phyloP scores from a whole-genome alignment of 2,329 filamentous ascomycete genomes.

The Aspergillus vadensis region DNA sequence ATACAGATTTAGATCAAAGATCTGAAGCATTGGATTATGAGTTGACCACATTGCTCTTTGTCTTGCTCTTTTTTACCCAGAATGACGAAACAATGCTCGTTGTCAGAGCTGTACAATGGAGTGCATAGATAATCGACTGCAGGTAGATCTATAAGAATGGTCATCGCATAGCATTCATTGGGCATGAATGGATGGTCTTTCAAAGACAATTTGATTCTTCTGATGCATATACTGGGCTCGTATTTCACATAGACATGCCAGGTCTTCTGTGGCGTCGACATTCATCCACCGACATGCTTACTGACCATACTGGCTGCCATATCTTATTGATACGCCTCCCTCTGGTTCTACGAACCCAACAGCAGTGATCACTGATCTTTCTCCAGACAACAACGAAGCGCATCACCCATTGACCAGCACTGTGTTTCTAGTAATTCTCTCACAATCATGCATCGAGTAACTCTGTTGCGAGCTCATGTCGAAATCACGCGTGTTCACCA shows the following conservation, averaged over 20 bases:
- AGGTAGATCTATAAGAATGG: background rate
- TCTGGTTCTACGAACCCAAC: no score
- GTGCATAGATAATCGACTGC: background rate
- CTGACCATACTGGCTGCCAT: background rate
- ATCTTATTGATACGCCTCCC: no score
- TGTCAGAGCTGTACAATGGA: background rate
- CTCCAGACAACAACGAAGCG: no score
- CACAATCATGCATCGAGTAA: no score
- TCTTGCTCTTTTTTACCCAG: background rate
- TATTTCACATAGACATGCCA: no score
- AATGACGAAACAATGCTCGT: background rate
- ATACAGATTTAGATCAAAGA: slow-evolving; percentile 3
- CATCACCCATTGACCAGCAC: no score
- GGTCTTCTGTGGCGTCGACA: no score
- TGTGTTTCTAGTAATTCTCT: no score
- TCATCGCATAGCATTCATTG: background rate
- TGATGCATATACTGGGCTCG: no score
- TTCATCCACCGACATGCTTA: background rate
- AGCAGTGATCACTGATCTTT: no score
- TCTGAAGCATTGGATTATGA: background rate
- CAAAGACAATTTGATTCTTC: background rate
- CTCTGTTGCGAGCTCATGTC: no score
- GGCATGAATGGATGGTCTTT: background rate
- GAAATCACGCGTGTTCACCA: no score
- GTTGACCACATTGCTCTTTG: background rate